Base-by-base conservation (phyloP, 768 basidiomycete genomes). In the Lentinula detonsa region DNA sequence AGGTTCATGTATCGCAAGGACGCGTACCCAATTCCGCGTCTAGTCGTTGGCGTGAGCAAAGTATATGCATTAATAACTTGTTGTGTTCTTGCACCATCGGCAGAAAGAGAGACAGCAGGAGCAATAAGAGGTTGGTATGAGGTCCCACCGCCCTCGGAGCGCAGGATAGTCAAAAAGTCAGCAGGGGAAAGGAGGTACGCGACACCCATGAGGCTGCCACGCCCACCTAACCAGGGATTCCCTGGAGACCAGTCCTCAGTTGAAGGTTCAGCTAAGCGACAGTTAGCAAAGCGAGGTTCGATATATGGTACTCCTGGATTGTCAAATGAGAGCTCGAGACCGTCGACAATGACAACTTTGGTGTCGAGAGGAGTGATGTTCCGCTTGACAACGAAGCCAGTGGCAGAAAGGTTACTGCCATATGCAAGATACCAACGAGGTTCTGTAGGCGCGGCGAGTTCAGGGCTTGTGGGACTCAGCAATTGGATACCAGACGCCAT, bases 361-460 rank as follows among this genome's bases (percentile, higher is more conserved):
- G 37, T 61, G n/a, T 61, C 39, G 40, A 61, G 53, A 18, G 60
- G 60, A 2, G 60, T 56, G 28, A 61, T 61, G 52, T 61, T 53
- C 18, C 60, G 60, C 40, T 53, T 55, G 23, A 61, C 60, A 15
- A 61, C n/a, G 18, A 61, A 61, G 16, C 60, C 61, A 43, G 21
- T 58, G n/a, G 46, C 23, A 40, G 55, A 58, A 28, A 62, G 61
- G 37, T 62, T 62, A 28, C 61, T 62, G 11, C 61, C 61, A 46
- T 62, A 62, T 16, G 43, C 61, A 16, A 62, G 37, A 53, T 62
- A 62, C 61, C 61, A 62, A 16, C 61, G 55, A 16, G 61, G 46
- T 6, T 58, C 57, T 23, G 23, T n/a, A 13, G 61, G 61, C 4
- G 35, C 39, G 28, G 60, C 31, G 16, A 56, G 31, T 4, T 55